Evolutionary conservation across 441 rosid genomes (phyloP).

Genomic region (Populus hybrid): DNA sequence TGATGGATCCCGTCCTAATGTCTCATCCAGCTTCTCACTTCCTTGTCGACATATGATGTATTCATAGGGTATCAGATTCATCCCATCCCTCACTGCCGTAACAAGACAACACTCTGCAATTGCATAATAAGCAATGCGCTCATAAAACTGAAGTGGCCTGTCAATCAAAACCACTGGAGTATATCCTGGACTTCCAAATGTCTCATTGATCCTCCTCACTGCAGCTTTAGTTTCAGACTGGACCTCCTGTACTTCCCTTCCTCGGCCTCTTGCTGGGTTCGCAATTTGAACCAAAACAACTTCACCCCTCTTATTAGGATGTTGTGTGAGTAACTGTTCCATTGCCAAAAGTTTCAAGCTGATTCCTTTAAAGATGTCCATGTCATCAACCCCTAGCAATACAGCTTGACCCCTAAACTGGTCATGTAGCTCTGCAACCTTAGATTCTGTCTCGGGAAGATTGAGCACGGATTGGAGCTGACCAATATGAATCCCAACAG

Average conservation of each 20-base stretch:
- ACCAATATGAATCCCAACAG: slow-evolving; percentile 79
- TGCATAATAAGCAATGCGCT: slow-evolving; percentile 81
- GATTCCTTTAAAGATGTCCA: slow-evolving; percentile 91
- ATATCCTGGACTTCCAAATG: slow-evolving; percentile 72
- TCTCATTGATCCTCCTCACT: slow-evolving; percentile 60
- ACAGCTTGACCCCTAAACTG: slow-evolving; percentile 60
- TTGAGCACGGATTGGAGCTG: slow-evolving; percentile 72
- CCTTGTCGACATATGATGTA: slow-evolving; percentile 81
- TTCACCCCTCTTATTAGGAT: slow-evolving; percentile 54
- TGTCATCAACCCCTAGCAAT: slow-evolving; percentile 84
- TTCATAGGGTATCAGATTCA: slow-evolving; percentile 91
- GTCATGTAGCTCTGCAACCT: slow-evolving; percentile 57
- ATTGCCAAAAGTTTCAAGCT: slow-evolving; percentile 84
- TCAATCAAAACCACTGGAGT: slow-evolving; percentile 66
- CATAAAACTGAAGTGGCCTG: slow-evolving; percentile 67
- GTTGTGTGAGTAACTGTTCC: slow-evolving; percentile 81
- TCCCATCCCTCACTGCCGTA: slow-evolving; percentile 88
- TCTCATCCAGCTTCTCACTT: slow-evolving; percentile 55
- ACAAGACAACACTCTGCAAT: slow-evolving; percentile 90
- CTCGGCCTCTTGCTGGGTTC: slow-evolving; percentile 89
- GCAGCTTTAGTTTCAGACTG: slow-evolving; percentile 62
- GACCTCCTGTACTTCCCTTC: slow-evolving; percentile 75
- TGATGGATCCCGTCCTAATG: slow-evolving; percentile 43
- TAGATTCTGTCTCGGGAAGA: slow-evolving; percentile 66
- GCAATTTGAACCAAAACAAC: slow-evolving; percentile 90